Conservation (phyloP, 352 stramenopile species). For the Achlya hypogyna region DNA sequence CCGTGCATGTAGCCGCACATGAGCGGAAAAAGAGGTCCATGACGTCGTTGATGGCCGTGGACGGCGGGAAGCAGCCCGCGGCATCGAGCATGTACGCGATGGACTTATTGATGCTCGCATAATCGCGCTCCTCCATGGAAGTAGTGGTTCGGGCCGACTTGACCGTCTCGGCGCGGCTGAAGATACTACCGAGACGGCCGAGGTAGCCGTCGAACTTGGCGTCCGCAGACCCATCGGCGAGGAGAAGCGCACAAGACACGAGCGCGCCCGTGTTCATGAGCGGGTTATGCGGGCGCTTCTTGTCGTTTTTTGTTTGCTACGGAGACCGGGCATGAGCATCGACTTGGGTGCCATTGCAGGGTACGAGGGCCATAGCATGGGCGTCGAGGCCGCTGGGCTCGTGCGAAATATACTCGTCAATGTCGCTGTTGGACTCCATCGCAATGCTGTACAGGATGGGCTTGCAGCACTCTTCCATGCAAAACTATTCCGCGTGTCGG, state of each 20-base stretch:
- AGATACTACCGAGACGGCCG: background rate
- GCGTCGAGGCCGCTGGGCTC: slow-evolving; percentile 33
- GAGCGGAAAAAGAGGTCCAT: slow-evolving; percentile 14
- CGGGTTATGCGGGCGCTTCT: slow-evolving; percentile 31
- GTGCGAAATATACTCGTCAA: slow-evolving; percentile 29
- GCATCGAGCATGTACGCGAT: slow-evolving; percentile 15
- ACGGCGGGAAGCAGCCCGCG: background rate
- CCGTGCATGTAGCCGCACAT: slow-evolving; percentile 7
- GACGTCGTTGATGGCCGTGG: background rate
- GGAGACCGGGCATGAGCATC: background rate
- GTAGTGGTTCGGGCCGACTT: background rate
- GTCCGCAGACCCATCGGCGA: background rate
- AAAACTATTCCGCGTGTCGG: slow-evolving; percentile 18
- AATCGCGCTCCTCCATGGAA: background rate
- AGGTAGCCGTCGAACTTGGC: slow-evolving; percentile 2
- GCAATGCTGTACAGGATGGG: slow-evolving; percentile 31
- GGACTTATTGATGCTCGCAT: slow-evolving; percentile 6
- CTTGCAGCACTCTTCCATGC: slow-evolving; percentile 28
- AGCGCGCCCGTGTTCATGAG: slow-evolving; percentile 37
- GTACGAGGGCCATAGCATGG: slow-evolving; percentile 27
- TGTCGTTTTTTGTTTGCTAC: slow-evolving; percentile 21
- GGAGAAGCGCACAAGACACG: slow-evolving; percentile 16
- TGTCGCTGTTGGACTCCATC: slow-evolving; percentile 22
- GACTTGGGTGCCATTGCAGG: background rate
- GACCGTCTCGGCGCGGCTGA: background rate